phyloP scores from a whole-genome alignment of 139 green algal genomes.

The Picochlorum costavermella region DNA sequence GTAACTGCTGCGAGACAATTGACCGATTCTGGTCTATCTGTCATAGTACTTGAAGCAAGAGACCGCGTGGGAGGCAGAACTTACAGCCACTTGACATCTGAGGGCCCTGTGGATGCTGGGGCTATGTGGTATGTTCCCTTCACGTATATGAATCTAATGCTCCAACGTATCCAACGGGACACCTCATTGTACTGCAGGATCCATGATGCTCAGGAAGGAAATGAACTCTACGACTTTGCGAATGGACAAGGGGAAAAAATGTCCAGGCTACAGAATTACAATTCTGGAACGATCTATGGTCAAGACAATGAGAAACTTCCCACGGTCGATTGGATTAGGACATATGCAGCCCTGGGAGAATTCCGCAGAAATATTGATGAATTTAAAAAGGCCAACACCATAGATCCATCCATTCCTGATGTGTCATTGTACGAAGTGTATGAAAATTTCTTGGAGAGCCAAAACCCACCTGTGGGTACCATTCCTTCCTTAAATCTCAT shows the following conservation, averaged over 20 bases:
- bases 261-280: constrained; percentile 2
- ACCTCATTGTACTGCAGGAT: constrained; percentile 7
- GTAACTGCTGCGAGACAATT: constrained; percentile 33
- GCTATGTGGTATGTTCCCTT: constrained; percentile 21
- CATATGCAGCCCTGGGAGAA: not conserved
- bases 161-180: too few relatives aligned
- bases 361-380: not conserved
- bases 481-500: not conserved
- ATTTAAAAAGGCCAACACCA: not conserved
- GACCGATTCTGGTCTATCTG: constrained; percentile 11
- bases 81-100: constrained; percentile 22
- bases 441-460: not conserved
- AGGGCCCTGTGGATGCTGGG: constrained; percentile 42
- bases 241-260: not conserved
- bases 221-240: constrained; percentile 25
- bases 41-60: constrained; percentile 55
- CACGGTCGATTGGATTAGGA: not conserved
- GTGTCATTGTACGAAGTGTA: constrained; percentile 9
- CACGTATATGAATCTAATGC: too few relatives aligned
- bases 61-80: constrained; percentile 52
- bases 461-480: not conserved
- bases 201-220: constrained; percentile 21
- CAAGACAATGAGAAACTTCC: constrained; percentile 11
- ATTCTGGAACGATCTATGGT: not conserved
- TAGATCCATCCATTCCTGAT: constrained; percentile 3